A percentile compares a stretch with the other conserved stretches of the same genome.
These are phyloP conservation scores for Diversispora epigaea DNA, from an alignment of 192 early-diverging fungal species.

Conservation along the genomic window DNA sequence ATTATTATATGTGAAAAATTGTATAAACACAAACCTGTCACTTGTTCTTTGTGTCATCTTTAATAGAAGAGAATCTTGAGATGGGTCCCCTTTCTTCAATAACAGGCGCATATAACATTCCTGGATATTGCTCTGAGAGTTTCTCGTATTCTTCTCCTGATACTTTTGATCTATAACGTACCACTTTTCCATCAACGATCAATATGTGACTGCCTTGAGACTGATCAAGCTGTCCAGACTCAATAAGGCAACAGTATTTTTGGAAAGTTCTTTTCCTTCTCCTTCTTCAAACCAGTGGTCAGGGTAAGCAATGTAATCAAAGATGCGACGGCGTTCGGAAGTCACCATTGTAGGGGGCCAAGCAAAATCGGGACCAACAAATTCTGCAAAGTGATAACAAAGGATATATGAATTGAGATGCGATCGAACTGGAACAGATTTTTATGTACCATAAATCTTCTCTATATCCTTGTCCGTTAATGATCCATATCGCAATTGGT, in stretches of 20 bases:
- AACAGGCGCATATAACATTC: conserved; percentile 8
- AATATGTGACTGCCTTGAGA: conserved; percentile 9
- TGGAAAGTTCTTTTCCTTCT: conserved; percentile 12
- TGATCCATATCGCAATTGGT: too few relatives aligned
- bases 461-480: conserved; percentile 8
- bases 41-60: background rate
- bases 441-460: conserved; percentile 22
- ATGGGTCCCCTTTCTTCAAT: background rate
- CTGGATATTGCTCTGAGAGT: background rate
- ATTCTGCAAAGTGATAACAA: conserved; percentile 12
- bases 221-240: background rate
- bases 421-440: background rate
- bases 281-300: background rate
- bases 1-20: conserved; percentile 15
- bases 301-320: conserved; percentile 6
- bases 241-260: background rate
- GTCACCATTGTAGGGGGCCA: background rate
- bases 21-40: conserved; percentile 25
- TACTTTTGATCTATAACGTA: background rate
- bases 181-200: background rate
- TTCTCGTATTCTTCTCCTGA: background rate
- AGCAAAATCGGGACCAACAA: conserved; percentile 6
- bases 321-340: background rate
- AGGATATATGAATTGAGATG: background rate
- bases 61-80: background rate